Base-by-base conservation (phyloP, 768 basidiomycete genomes). In the Rhizopogon sp. region DNA sequence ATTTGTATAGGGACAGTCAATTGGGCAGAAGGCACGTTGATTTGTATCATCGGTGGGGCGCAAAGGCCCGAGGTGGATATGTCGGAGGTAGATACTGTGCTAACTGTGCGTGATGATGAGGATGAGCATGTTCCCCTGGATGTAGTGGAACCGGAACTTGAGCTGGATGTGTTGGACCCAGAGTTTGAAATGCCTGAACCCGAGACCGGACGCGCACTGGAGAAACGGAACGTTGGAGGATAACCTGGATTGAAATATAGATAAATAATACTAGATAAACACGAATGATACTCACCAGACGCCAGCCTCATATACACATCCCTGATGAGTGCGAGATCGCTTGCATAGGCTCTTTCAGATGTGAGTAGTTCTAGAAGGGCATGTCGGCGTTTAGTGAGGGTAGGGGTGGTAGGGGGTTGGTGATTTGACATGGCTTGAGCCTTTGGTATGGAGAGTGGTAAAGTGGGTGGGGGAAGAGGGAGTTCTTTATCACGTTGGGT, bases 221-320 rank as follows among this genome's bases (percentile, higher is more conserved):
- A 56, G 5, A 68, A 44, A 22, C 57, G 51, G 64, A 79, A 75
- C 16, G 76, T 70, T 6, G 75, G 62, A 2, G 74, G 72, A 61
- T 76, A 67, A 33, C 76, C 76, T 79, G 49, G 17, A 44, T 40
- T 43, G 52, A n/a, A 52, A 46, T 50, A 4, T 51, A 46, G 1
- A 52, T 61, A 33, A 58, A 60, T 25, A 25, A 25, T 25, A 25
- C 25, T 25, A 25, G 25, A 25, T 25, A 25, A 25, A 25, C 5
- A 5, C 25, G 4, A n/a, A 58, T 52, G 53, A 11, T 40, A 76
- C 79, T 58, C 71, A 82, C 90, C 90, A 62, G 87, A 74, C 44
- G 90, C 90, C 51, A 90, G 70, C 6, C 89, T 89, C 40, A 92
- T 84, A 61, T 93, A 85, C 25, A 92, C 78, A 57, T 88, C 85